Evolutionary conservation across 441 rosid genomes (phyloP).

Genomic region (Jatropha multifida): DNA sequence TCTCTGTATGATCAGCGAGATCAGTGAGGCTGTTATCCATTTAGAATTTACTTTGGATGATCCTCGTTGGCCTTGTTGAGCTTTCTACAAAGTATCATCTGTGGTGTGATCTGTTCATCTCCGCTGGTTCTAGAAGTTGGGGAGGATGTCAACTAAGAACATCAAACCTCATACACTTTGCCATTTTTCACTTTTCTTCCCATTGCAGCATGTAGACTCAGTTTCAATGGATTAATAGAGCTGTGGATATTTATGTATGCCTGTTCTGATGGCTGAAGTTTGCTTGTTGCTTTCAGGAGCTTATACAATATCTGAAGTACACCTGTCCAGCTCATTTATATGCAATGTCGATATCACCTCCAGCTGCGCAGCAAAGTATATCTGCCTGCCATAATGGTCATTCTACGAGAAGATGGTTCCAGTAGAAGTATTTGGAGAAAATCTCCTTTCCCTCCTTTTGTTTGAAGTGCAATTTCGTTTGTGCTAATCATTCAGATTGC

Average conservation of each 20-base stretch:
- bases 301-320: slow-evolving; percentile 61
- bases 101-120: too few species aligned
- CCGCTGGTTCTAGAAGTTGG: too few species aligned
- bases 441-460: neutral
- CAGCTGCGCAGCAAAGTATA: slow-evolving; percentile 79
- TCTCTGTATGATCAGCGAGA: neutral
- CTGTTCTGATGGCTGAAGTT: neutral
- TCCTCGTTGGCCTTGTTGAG: too few species aligned
- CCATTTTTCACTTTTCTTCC: too few species aligned
- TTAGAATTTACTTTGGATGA: too few species aligned
- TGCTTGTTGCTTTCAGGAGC: slow-evolving; percentile 46
- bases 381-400: slow-evolving; percentile 61
- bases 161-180: neutral
- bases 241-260: neutral
- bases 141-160: too few species aligned
- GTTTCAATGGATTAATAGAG: neutral
- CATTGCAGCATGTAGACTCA: neutral
- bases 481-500: neutral
- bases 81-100: too few species aligned
- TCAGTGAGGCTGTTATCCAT: too few species aligned
- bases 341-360: slow-evolving; percentile 82
- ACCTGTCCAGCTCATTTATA: slow-evolving; percentile 84
- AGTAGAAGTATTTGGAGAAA: slow-evolving; percentile 53
- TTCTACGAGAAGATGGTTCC: slow-evolving; percentile 87
- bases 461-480: neutral